Evolutionary conservation across 805 yeast genomes (phyloP), one percentile per base, ranked within the genome.

Genomic region (Lachancea meyersii): DNA sequence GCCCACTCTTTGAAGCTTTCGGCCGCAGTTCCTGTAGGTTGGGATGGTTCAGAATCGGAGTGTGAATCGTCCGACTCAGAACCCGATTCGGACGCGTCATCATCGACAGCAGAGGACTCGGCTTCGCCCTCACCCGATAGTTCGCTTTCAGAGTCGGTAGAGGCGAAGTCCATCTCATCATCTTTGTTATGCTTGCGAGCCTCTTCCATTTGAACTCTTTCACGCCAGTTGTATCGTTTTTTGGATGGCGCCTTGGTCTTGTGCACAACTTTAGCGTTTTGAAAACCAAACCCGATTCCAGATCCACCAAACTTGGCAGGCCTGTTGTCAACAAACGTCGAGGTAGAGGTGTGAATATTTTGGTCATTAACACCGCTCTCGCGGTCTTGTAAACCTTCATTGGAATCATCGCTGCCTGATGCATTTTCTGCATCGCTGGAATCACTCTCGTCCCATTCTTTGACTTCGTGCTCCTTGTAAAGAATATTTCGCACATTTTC

Each of bases 1-100:
- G 96, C 96, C 97, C 98, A 93, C 16, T 76, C 75, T 63, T 85
- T 86, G 70, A 93, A 93, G 14, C 79, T 75, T 28, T 71, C 69
- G 1, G 86, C 91, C 35, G 31, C 53, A 68, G 74, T 24, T 58
- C 63, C 18, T 6, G 35, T n/a, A n/a, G 41, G 10, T 7, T 30
- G 31, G 9, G 19, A 11, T 38, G 18, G 14, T 60, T 14, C 32
- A 0, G 57, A 69, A 3, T 61, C 67, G 3, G 60, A 69, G 0
- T 60, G 67, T 26, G 10, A 13, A 10, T 14, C 13, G 13, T 13
- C 28, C 5, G 28, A 26, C 13, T 26, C 13, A 14, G 13, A 26
- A 5, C 28, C 13, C 13, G 10, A 13, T 3, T 60, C 68, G 1
- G 56, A 64, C 1, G 58, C 67, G 0, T 53, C 64, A 0, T 58